Evolutionary conservation across 2,329 filamentous ascomycete species (phyloP), one percentile per base, ranked within the genome.

Genomic region (Lachnum nothofagi): DNA sequence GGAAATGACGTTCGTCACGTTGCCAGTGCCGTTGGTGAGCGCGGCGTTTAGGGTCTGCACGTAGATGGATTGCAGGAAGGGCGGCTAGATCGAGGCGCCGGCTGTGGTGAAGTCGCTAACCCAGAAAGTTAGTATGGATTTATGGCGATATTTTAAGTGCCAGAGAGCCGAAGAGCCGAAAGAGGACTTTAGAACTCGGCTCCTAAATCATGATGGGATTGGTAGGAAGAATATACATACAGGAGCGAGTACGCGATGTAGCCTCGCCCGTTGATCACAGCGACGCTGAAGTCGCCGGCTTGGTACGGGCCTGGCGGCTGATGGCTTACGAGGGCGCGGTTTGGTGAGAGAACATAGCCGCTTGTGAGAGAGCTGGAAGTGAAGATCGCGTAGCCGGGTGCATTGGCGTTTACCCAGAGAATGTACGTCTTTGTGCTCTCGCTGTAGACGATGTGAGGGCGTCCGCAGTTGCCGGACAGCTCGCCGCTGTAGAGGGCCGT

Each of bases 11-110:
- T 56, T 46, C 27, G 52, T 49, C 31, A 41, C 42, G 44, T 42
- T 29, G 8, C 58, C 58, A 12, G 56, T 60, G 1, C 55, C 56
- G 42, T 61, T 61, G 3, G 35, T 51, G 45, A 60, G 52, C 16
- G 54, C 49, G 2, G 52, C 44, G 1, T 53, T 57, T 5, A 61
- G 51, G 33, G 49, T 8, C 33, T 60, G 59, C 1, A 57, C 34
- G 34, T 59, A 60, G 10, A 60, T 48, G 17, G 37, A 50, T 45
- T 62, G 55, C 7, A 48, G 40, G 44, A 61, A 61, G 3, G 59
- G 57, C 20, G 57, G 57, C 56, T 53, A 59, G 3, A 61, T 60
- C 2, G 53, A 57, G 5, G 58, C 58, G 2, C 58, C 55, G 1
- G 43, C 12, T 1, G 57, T 57, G 5, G 48, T 52, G 29, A 59